These are phyloP conservation scores for Cinnamomum micranthum DNA, from an alignment of 164 flowering plant genomes.

Conservation along the genomic window DNA sequence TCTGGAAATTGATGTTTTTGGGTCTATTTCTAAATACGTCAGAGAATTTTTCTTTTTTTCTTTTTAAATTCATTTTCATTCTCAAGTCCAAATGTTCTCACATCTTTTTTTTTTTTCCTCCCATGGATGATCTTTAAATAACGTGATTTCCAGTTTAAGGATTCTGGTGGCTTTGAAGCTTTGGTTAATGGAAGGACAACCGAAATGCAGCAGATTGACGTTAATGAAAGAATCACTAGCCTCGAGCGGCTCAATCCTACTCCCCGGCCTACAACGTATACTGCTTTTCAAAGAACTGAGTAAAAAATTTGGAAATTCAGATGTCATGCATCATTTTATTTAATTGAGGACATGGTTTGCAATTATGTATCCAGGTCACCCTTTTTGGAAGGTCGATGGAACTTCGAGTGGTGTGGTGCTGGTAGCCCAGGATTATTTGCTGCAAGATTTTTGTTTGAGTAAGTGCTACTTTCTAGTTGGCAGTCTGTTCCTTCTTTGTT, in stretches of 20 bases:
- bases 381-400: conserved; percentile 84
- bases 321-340: neutral
- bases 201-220: conserved; percentile 77
- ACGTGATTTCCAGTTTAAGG: conserved; percentile 60
- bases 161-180: conserved; percentile 87
- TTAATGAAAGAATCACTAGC: conserved; percentile 82
- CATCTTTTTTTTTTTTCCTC: neutral
- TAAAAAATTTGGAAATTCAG: neutral
- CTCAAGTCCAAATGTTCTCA: no score
- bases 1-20: neutral
- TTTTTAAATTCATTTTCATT: neutral
- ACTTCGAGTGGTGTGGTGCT: conserved; percentile 80
- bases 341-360: neutral
- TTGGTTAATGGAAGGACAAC: conserved; percentile 69
- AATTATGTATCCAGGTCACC: conserved; percentile 69
- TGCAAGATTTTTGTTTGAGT: conserved; percentile 64
- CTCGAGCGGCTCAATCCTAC: conserved; percentile 93
- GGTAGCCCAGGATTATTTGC: conserved; percentile 69
- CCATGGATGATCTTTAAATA: neutral
- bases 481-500: no score
- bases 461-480: conserved; percentile 19
- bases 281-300: conserved; percentile 3
- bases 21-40: neutral
- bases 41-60: neutral
- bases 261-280: conserved; percentile 88